A percentile compares a stretch with the other conserved stretches of the same genome.
These are phyloP conservation scores for Wickerhamiella alocasiicola DNA, from an alignment of 805 yeast genomes.

Conservation along the genomic window DNA sequence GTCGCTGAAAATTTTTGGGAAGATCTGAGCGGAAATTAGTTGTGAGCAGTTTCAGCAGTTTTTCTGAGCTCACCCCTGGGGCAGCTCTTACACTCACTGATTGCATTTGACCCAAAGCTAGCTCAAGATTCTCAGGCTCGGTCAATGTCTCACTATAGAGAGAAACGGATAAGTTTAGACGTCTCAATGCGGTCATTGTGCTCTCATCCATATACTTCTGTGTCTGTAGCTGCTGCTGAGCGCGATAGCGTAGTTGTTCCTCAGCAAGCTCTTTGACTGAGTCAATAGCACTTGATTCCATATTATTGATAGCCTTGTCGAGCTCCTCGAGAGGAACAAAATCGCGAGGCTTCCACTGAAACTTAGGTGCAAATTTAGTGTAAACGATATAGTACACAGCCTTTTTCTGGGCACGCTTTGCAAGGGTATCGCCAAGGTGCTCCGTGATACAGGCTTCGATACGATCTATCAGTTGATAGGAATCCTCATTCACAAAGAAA, in stretches of 20 bases:
- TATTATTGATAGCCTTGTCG: background rate
- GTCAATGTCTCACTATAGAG: no score
- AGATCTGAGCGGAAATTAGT: background rate
- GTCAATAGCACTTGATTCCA: background rate
- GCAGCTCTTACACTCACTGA: background rate
- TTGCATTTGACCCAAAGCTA: background rate
- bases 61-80: background rate
- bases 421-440: background rate
- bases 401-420: background rate
- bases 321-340: background rate
- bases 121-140: background rate
- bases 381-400: slow-evolving; percentile 3
- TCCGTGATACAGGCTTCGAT: background rate
- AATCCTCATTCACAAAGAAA: background rate
- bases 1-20: background rate
- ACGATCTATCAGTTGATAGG: background rate
- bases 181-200: no score
- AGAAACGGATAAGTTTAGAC: background rate
- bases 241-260: no score
- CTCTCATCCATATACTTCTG: background rate
- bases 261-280: background rate
- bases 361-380: background rate
- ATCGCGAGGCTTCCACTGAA: slow-evolving; percentile 1
- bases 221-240: background rate
- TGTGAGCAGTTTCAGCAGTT: background rate